Conservation (phyloP, 345 rosid genomes). For the Salix suchowensis region DNA sequence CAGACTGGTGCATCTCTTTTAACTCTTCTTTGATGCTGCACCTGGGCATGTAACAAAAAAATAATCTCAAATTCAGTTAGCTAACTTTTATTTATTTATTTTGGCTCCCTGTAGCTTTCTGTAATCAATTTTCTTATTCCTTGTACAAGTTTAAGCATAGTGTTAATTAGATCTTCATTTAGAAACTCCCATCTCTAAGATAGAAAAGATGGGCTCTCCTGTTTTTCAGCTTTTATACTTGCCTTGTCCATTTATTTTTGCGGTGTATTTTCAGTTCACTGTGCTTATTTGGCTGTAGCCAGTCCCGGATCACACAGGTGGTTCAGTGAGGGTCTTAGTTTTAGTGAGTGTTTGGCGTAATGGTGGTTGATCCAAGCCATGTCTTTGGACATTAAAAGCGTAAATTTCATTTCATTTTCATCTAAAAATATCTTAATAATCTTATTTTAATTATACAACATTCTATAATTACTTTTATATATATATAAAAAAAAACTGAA, state of each 20-base stretch:
- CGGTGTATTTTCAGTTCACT: not conserved
- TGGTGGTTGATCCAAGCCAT: too few relatives aligned
- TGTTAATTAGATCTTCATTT: conserved; percentile 7
- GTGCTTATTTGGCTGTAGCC: not conserved
- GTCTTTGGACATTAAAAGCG: too few relatives aligned
- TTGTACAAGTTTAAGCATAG: conserved; percentile 11
- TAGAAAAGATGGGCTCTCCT: not conserved
- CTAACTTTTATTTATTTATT: not conserved
- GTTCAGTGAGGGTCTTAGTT: not conserved
- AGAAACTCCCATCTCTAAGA: not conserved
- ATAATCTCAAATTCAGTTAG: conserved; percentile 12
- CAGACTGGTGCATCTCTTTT: not conserved
- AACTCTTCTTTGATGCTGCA: conserved; percentile 4
- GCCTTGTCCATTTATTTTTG: not conserved
- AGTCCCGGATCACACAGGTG: not conserved
- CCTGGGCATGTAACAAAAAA: conserved; percentile 10
- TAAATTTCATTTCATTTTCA: too few relatives aligned
- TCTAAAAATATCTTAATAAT: too few relatives aligned
- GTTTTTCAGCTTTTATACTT: not conserved
- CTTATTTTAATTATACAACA: too few relatives aligned
- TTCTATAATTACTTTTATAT: too few relatives aligned
- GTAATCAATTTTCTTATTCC: conserved; percentile 9
- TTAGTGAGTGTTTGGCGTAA: too few relatives aligned
- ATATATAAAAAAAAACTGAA: too few relatives aligned
- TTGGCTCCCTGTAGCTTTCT: conserved; percentile 1